Evolutionary conservation across 192 early-diverging fungal genomes (phyloP).

Genomic region (Dispira simplex): DNA sequence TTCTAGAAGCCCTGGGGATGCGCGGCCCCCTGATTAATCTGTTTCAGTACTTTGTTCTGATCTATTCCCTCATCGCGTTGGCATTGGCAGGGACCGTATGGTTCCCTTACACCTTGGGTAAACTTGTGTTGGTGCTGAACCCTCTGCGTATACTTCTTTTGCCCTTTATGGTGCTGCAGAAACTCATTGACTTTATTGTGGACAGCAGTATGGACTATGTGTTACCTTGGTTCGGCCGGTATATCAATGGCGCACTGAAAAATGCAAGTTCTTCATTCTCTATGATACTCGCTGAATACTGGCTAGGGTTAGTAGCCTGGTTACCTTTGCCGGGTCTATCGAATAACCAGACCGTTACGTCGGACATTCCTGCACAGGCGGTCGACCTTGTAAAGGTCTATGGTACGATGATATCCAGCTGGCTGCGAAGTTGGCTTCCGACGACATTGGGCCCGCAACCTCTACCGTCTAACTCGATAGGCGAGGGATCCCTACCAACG

Average conservation of each 20-base stretch:
- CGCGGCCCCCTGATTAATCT: conserved; percentile 68
- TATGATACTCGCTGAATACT: not conserved
- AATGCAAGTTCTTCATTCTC: no score
- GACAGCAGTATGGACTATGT: conserved; percentile 44
- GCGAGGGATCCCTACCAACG: no score
- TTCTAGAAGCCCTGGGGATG: conserved; percentile 86
- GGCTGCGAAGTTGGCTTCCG: not conserved
- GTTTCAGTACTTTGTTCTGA: conserved; percentile 66
- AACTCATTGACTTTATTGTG: conserved; percentile 57
- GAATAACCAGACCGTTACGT: not conserved
- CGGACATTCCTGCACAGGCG: conserved; percentile 4
- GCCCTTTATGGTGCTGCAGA: conserved; percentile 36
- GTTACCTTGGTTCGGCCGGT: conserved; percentile 21
- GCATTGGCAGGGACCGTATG: conserved; percentile 54
- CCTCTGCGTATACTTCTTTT: conserved; percentile 31
- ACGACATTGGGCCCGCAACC: no score
- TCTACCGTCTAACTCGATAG: no score
- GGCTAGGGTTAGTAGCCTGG: conserved; percentile 5
- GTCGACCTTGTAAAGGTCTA: not conserved
- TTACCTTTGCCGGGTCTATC: conserved; percentile 1
- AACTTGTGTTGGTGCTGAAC: conserved; percentile 26
- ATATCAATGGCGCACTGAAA: not conserved
- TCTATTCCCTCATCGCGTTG: conserved; percentile 51
- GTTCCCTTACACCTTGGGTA: conserved; percentile 59
- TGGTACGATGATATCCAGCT: not conserved